These are phyloP conservation scores for Chenopodium berlandieri DNA, from an alignment of 148 eudicot species.

Conservation along the genomic window DNA sequence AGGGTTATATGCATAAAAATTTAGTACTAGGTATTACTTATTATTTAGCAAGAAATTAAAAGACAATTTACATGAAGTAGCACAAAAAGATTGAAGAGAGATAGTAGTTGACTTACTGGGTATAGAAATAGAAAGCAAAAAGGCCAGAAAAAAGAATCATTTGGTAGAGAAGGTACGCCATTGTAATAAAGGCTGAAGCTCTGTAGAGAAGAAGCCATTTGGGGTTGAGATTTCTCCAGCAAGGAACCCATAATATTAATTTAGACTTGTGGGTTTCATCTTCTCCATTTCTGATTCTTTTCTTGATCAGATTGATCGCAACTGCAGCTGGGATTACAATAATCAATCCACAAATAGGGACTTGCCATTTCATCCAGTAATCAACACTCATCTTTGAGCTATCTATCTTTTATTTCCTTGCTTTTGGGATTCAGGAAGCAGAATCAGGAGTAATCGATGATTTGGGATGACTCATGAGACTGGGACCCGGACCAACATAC, in stretches of 20 bases:
- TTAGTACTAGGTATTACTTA: no score
- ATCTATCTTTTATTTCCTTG: slow-evolving; percentile 6
- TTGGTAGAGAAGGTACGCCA: slow-evolving; percentile 56
- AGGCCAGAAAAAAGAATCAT: slow-evolving; percentile 36
- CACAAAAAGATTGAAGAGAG: background rate
- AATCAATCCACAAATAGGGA: slow-evolving; percentile 55
- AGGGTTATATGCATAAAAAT: no score
- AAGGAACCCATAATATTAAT: slow-evolving; percentile 56
- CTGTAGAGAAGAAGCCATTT: slow-evolving; percentile 67
- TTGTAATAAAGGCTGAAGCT: slow-evolving; percentile 47
- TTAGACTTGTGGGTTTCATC: slow-evolving; percentile 7
- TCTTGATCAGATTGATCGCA: slow-evolving; percentile 31
- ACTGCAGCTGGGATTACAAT: slow-evolving; percentile 43
- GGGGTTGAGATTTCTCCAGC: slow-evolving; percentile 70
- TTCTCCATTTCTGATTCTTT: background rate
- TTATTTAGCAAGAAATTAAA: no score
- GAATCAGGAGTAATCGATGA: no score
- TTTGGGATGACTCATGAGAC: no score
- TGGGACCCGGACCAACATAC: no score
- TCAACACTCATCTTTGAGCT: slow-evolving; percentile 33
- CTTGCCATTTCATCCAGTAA: slow-evolving; percentile 80
- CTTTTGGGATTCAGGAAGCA: background rate
- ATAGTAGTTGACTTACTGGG: slow-evolving; percentile 51
- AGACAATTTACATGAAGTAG: background rate
- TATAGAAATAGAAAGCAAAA: slow-evolving; percentile 77